A percentile compares a stretch with the other conserved stretches of the same genome.
phyloP scores from a whole-genome alignment of 2,329 filamentous ascomycete genomes.

The Microdochium nivale region DNA sequence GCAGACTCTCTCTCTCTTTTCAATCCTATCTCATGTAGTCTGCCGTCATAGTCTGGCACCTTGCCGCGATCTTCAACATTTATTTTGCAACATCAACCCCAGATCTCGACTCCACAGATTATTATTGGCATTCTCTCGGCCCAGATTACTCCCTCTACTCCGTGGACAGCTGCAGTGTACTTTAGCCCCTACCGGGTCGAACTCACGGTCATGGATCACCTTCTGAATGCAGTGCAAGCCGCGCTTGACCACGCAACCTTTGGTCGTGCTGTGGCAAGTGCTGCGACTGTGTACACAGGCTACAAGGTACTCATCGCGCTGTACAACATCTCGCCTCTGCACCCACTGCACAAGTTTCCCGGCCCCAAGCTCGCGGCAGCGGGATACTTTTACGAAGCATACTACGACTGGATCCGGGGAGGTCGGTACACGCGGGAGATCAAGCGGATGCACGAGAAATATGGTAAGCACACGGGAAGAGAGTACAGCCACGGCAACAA shows the following conservation, averaged over 20 bases:
- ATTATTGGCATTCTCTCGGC: no score
- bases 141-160: no score
- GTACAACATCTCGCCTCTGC: constrained; percentile 13
- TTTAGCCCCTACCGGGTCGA: neutral
- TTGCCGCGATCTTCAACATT: no score
- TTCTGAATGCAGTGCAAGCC: neutral
- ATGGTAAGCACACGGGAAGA: no score
- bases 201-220: neutral
- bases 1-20: no score
- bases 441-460: constrained; percentile 11
- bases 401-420: constrained; percentile 8
- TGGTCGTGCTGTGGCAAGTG: neutral
- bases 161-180: no score
- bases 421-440: constrained; percentile 11
- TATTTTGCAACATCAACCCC: no score
- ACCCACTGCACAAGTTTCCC: constrained; percentile 11
- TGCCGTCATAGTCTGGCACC: no score
- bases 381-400: constrained; percentile 11
- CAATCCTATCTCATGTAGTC: no score
- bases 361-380: constrained; percentile 11
- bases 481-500: no score
- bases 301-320: constrained; percentile 8
- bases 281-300: neutral
- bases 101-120: no score
- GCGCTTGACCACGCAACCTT: neutral